Percentiles rank a stretch among this genome's conserved stretches.
phyloP scores from a whole-genome alignment of 2,329 filamentous ascomycete genomes.

The Leptographium lundbergii region DNA sequence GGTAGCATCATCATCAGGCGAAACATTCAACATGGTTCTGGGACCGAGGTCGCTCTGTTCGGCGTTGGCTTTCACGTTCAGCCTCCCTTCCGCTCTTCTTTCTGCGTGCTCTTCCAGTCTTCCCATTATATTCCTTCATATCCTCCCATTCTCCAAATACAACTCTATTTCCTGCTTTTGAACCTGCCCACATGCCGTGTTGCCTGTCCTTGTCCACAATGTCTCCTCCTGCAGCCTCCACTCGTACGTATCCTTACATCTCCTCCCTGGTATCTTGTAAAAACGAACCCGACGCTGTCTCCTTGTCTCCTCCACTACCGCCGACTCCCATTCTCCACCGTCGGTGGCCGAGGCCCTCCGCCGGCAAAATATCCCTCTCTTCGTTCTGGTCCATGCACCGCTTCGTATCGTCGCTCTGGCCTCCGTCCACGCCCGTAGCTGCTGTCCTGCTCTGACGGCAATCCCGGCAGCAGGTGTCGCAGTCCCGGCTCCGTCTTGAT shows the following conservation, averaged over 20 bases:
- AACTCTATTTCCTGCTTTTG: too few relatives aligned
- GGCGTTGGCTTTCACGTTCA: background rate
- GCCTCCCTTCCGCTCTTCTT: background rate
- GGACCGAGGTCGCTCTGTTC: background rate
- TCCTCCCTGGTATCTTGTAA: background rate
- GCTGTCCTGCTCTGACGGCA: background rate
- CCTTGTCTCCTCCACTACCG: background rate
- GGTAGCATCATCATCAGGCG: constrained; percentile 4
- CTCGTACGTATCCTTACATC: too few relatives aligned
- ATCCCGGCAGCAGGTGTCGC: background rate
- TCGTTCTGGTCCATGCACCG: background rate
- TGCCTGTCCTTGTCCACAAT: too few relatives aligned
- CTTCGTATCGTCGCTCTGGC: background rate
- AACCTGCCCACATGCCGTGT: too few relatives aligned
- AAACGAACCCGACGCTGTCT: too few relatives aligned
- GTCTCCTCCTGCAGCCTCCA: too few relatives aligned
- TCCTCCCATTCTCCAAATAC: background rate
- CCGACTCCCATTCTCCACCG: background rate
- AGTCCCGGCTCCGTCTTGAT: background rate
- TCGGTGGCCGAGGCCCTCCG: background rate
- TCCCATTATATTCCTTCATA: background rate
- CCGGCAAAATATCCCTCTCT: background rate
- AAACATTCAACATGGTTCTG: constrained; percentile 14
- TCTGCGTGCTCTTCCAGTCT: background rate
- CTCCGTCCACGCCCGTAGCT: background rate